These are phyloP conservation scores for Coelastrella sp. DNA, from an alignment of 139 green algal genomes.

Conservation along the genomic window DNA sequence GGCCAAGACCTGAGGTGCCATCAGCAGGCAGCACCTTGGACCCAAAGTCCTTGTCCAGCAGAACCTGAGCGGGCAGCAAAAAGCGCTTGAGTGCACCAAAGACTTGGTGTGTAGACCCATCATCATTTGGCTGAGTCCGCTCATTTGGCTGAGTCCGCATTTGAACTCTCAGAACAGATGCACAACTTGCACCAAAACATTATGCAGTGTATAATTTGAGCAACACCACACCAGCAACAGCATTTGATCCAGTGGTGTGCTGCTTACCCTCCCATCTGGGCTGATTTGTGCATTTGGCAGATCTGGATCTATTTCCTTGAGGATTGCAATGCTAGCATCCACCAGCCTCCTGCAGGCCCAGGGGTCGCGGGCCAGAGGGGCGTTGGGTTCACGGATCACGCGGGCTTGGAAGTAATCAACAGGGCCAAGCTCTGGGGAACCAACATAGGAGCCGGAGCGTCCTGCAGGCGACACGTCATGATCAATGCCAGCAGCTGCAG, in stretches of 20 bases:
- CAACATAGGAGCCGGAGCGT: constrained; percentile 47
- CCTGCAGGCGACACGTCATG: constrained; percentile 14
- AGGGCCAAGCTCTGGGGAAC: constrained; percentile 43
- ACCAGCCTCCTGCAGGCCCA: constrained; percentile 40
- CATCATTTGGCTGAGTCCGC: not conserved
- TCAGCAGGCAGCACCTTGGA: constrained; percentile 42
- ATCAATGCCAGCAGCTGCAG: too few species aligned
- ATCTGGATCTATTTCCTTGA: constrained; percentile 42
- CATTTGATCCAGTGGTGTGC: not conserved
- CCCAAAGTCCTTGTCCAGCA: constrained; percentile 31
- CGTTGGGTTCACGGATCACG: constrained; percentile 45
- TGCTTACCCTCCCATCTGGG: constrained; percentile 36
- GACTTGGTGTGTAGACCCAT: not conserved
- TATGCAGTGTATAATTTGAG: not conserved
- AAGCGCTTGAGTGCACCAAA: not conserved
- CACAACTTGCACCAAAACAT: not conserved
- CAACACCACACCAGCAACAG: not conserved
- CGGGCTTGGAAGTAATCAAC: constrained; percentile 52
- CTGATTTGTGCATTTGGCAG: constrained; percentile 31
- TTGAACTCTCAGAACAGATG: not conserved
- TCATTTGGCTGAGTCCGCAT: not conserved
- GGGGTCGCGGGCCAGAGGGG: constrained; percentile 49
- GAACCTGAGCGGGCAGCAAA: not conserved
- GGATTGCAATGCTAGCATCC: constrained; percentile 38
- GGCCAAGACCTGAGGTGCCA: constrained; percentile 14